phyloP scores from a whole-genome alignment of 2,329 filamentous ascomycete species.

The Helminthosporium solani region DNA sequence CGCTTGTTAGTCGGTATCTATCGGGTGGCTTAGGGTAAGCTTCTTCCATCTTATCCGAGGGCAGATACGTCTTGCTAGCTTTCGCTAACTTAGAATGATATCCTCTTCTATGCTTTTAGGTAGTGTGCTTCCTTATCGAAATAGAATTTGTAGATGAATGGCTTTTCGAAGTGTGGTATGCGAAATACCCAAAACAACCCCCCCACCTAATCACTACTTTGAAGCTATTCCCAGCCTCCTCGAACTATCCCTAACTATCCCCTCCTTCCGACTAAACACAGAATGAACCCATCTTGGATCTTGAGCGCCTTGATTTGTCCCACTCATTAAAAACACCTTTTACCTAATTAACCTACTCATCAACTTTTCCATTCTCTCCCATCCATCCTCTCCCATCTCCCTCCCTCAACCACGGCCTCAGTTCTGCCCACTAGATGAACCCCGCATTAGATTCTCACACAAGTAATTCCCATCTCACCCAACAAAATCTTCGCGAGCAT shows the following conservation, averaged over 20 bases:
- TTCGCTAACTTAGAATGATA: slow-evolving; percentile 31
- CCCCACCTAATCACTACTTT: no score
- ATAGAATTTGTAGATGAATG: no score
- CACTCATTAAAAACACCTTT: slow-evolving; percentile 55
- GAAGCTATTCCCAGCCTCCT: not conserved
- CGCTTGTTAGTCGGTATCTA: not conserved
- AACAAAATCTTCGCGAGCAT: no score
- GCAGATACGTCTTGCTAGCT: slow-evolving; percentile 38
- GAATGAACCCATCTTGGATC: slow-evolving; percentile 55
- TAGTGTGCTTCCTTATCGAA: not conserved
- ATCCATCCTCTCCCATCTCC: no score
- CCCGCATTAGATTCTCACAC: no score
- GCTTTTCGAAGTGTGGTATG: no score
- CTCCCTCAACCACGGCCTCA: no score
- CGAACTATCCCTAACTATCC: not conserved
- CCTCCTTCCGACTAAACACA: slow-evolving; percentile 30
- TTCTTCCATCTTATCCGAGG: slow-evolving; percentile 25
- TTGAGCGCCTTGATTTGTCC: slow-evolving; percentile 48
- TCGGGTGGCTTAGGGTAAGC: slow-evolving; percentile 32
- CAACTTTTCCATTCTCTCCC: slow-evolving; percentile 48
- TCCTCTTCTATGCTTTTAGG: not conserved
- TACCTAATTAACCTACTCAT: slow-evolving; percentile 45
- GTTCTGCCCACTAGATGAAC: no score
- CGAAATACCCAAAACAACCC: no score
- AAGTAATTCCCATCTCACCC: no score